phyloP scores from a whole-genome alignment of 2,329 filamentous ascomycete genomes.

The Diaporthe sp. region DNA sequence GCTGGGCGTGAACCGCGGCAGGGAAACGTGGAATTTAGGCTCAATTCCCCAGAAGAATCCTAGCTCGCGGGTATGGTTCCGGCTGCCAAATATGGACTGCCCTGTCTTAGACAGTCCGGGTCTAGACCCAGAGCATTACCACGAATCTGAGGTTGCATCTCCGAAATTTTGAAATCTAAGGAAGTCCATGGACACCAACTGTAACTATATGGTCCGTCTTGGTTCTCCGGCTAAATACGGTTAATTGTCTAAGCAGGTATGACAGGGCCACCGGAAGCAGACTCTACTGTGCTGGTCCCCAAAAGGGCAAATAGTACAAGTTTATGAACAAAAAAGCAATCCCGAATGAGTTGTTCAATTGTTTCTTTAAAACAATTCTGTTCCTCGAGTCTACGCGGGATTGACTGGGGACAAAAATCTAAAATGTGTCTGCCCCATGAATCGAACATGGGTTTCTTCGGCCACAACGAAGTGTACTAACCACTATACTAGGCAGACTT shows the following conservation, averaged over 20 bases:
- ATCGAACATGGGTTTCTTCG: conserved; percentile 38
- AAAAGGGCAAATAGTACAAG: neutral
- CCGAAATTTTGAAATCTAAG: neutral
- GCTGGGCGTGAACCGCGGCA: neutral
- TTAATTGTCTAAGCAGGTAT: neutral
- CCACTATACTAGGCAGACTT: conserved; percentile 37
- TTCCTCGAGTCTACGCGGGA: too few relatives aligned
- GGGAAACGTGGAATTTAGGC: conserved; percentile 27
- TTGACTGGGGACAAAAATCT: neutral
- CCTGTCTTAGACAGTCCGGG: neutral
- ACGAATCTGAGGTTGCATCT: neutral
- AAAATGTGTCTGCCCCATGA: conserved; percentile 33
- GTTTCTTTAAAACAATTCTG: neutral
- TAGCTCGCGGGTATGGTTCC: conserved; percentile 23
- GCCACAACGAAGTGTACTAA: conserved; percentile 37
- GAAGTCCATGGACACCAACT: neutral
- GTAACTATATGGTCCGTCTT: neutral
- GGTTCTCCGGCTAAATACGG: conserved; percentile 8
- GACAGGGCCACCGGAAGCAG: neutral
- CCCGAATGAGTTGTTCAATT: neutral
- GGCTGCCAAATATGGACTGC: conserved; percentile 25
- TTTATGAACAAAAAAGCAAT: too few relatives aligned
- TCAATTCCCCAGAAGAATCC: conserved; percentile 7
- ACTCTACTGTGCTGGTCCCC: neutral
- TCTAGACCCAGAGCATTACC: neutral